Conservation (phyloP, 257 asterid species). For the Euphrasia confusa region DNA sequence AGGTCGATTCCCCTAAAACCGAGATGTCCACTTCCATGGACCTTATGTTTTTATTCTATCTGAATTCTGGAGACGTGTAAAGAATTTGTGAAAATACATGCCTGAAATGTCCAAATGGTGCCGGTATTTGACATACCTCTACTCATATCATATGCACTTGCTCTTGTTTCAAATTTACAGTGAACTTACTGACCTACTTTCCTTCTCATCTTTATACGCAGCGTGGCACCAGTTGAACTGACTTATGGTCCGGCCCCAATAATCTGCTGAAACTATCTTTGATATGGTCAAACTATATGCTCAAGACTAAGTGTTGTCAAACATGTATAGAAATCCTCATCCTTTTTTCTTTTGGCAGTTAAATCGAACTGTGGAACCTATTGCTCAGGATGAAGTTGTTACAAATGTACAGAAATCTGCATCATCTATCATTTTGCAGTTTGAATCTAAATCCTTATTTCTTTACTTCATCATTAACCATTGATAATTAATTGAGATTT, state of each 20-base stretch:
- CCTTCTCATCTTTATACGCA: slow-evolving; percentile 30
- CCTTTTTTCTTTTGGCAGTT: not conserved
- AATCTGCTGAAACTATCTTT: slow-evolving; percentile 29
- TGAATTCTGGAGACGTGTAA: not conserved
- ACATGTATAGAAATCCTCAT: not conserved
- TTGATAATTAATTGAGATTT: no score
- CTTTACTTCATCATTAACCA: no score
- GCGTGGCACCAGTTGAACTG: slow-evolving; percentile 48
- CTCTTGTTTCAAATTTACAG: not conserved
- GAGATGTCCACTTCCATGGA: not conserved
- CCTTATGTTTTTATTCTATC: no score
- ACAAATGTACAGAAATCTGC: no score
- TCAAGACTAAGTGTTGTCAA: not conserved
- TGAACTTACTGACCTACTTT: slow-evolving; percentile 1
- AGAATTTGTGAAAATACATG: not conserved
- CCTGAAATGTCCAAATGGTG: not conserved
- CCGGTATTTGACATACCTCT: not conserved
- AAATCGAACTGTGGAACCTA: not conserved
- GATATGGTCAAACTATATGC: not conserved
- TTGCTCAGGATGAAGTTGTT: no score
- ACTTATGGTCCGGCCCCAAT: slow-evolving; percentile 44
- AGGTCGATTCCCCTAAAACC: not conserved
- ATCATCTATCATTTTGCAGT: no score
- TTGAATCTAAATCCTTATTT: no score
- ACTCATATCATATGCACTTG: not conserved